Percentiles rank a stretch among this genome's conserved stretches.
Conservation (phyloP, 2,329 filamentous ascomycete genomes). For the Fusarium euwallaceae region DNA sequence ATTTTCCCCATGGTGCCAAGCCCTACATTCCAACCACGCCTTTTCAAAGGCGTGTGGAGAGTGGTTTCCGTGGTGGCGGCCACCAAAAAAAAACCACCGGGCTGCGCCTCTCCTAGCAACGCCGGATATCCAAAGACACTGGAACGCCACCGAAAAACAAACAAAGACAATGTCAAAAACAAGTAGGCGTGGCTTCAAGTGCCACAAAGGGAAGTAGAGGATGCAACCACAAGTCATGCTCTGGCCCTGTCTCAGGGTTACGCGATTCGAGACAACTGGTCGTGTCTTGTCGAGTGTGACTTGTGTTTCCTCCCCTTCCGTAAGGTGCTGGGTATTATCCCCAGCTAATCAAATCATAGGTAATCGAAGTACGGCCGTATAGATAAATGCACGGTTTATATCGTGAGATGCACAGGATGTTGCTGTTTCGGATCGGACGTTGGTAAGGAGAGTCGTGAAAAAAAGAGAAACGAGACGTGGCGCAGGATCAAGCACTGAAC, state of each 20-base stretch:
- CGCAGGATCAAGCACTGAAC: background rate
- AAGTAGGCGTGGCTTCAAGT: background rate
- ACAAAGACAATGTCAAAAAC: constrained; percentile 5
- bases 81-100: constrained; percentile 20
- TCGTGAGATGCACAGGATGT: constrained; percentile 32
- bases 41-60: background rate
- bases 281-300: background rate
- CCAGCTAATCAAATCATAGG: constrained; percentile 19
- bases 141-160: constrained; percentile 32
- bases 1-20: background rate
- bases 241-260: background rate
- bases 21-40: constrained; percentile 14
- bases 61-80: constrained; percentile 2
- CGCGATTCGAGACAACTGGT: background rate
- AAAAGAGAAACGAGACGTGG: constrained; percentile 13
- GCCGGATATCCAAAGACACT: constrained; percentile 37
- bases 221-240: background rate
- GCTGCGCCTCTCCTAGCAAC: constrained; percentile 35
- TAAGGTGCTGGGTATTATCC: constrained; percentile 9
- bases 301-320: background rate
- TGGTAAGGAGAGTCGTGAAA: constrained; percentile 26
- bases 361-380: constrained; percentile 38
- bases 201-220: background rate
- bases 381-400: constrained; percentile 37
- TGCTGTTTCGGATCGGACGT: constrained; percentile 18